These are phyloP conservation scores for Microcyclosporella mali DNA, from an alignment of 2,329 filamentous ascomycete species.

Conservation along the genomic window DNA sequence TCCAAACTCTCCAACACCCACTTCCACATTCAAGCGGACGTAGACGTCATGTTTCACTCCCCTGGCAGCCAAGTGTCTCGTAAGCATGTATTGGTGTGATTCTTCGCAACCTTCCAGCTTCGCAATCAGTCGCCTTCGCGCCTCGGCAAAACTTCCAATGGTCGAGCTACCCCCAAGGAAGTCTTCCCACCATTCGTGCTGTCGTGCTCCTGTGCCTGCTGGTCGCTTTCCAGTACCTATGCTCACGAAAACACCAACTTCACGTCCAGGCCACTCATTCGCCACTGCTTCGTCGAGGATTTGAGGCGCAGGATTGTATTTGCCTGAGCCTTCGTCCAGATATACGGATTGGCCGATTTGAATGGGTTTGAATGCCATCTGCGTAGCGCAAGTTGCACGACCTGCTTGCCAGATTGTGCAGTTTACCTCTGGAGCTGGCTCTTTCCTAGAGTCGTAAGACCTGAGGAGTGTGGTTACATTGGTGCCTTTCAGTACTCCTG, in stretches of 20 bases:
- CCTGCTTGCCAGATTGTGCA: slow-evolving; percentile 97
- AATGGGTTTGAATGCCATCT: slow-evolving; percentile 91
- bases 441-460: slow-evolving; percentile 91
- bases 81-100: slow-evolving; percentile 80
- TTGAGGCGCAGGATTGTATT: slow-evolving; percentile 82
- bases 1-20: slow-evolving; percentile 91
- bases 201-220: slow-evolving; percentile 60
- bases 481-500: slow-evolving; percentile 83
- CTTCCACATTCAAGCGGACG: slow-evolving; percentile 92
- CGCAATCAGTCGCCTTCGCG: slow-evolving; percentile 70
- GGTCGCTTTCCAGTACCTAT: slow-evolving; percentile 88
- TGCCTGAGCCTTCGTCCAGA: slow-evolving; percentile 84
- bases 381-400: slow-evolving; percentile 85
- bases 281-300: slow-evolving; percentile 82
- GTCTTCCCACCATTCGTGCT: slow-evolving; percentile 85
- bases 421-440: slow-evolving; percentile 83
- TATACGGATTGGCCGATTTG: slow-evolving; percentile 90
- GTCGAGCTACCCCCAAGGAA: slow-evolving; percentile 55
- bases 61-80: slow-evolving; percentile 68
- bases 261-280: slow-evolving; percentile 92
- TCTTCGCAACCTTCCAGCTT: slow-evolving; percentile 95
- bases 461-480: slow-evolving; percentile 64
- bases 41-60: slow-evolving; percentile 80
- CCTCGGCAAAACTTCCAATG: slow-evolving; percentile 86
- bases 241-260: slow-evolving; percentile 86